Percentiles rank a stretch among this genome's conserved stretches.
Evolutionary conservation across 768 basidiomycete genomes (phyloP).

Genomic region (Nidularia sp.): DNA sequence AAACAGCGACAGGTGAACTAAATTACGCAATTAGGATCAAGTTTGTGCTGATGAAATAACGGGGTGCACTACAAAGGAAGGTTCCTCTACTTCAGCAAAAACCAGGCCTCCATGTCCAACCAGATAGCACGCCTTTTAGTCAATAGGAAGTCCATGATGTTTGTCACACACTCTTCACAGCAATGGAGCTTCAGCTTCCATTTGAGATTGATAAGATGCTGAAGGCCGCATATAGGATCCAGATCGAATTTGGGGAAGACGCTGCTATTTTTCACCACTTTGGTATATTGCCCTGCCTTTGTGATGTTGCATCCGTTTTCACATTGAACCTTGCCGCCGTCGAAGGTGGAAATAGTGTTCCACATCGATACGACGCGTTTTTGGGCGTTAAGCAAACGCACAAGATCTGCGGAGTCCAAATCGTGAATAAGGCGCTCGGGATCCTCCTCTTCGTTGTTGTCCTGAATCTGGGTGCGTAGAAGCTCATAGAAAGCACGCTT

Average conservation of each 20-base stretch:
- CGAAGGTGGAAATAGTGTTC: background rate
- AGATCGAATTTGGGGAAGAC: background rate
- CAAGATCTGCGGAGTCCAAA: constrained; percentile 2
- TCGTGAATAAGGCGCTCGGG: background rate
- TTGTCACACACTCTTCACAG: background rate
- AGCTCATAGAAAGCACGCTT: constrained; percentile 1
- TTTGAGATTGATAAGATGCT: background rate
- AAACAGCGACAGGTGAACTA: no score
- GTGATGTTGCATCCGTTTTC: background rate
- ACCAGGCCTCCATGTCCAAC: no score
- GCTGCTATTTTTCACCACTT: background rate
- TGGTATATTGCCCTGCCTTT: background rate
- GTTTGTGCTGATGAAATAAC: no score
- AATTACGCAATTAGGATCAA: no score
- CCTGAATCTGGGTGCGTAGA: background rate
- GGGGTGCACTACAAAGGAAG: no score
- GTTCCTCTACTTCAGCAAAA: no score
- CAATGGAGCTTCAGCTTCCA: background rate
- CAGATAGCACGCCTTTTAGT: no score
- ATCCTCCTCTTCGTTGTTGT: background rate
- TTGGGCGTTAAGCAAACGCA: constrained; percentile 2
- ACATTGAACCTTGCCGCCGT: background rate
- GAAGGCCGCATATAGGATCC: background rate
- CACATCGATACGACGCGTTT: constrained; percentile 6
- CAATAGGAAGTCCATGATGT: background rate